Conservation (phyloP, 1,139 yeast genomes). For the Geotrichum cucujoidarum region DNA sequence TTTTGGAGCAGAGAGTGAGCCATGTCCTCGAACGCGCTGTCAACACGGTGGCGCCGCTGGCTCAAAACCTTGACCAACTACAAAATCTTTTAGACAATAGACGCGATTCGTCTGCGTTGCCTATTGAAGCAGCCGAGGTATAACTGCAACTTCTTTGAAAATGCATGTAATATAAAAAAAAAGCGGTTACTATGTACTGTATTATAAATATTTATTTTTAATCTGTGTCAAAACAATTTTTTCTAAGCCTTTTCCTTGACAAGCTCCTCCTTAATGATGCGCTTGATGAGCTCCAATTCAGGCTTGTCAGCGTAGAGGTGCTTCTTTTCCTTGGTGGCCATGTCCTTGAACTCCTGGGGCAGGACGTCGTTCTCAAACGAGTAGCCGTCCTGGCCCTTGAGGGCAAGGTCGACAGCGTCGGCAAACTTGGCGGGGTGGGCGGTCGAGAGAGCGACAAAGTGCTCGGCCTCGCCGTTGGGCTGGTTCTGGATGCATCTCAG, state of each 20-base stretch:
- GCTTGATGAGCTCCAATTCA: conserved; percentile 66
- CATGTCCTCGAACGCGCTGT: conserved; percentile 75
- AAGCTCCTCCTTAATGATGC: conserved; percentile 66
- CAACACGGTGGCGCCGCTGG: conserved; percentile 76
- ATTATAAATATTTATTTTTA: neutral
- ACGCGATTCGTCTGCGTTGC: neutral
- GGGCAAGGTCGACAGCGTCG: conserved; percentile 85
- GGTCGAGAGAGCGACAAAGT: conserved; percentile 80
- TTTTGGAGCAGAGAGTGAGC: conserved; percentile 74
- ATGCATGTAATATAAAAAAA: conserved; percentile 33
- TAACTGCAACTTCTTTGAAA: conserved; percentile 40
- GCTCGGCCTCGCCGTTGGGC: conserved; percentile 37
- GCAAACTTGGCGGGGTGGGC: conserved; percentile 99
- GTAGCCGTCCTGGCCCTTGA: conserved; percentile 60
- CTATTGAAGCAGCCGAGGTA: too few relatives aligned
- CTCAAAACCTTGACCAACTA: conserved; percentile 24
- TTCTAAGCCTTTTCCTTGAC: conserved; percentile 40
- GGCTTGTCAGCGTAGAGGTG: conserved; percentile 70
- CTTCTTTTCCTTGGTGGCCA: conserved; percentile 69
- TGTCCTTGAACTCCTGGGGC: conserved; percentile 77
- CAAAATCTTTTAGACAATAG: neutral
- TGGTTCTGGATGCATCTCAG: conserved; percentile 55
- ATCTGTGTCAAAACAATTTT: neutral
- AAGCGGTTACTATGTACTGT: neutral
- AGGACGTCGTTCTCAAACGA: conserved; percentile 83